phyloP scores from a whole-genome alignment of 148 eudicot species.

The Dysphania ambrosioides region DNA sequence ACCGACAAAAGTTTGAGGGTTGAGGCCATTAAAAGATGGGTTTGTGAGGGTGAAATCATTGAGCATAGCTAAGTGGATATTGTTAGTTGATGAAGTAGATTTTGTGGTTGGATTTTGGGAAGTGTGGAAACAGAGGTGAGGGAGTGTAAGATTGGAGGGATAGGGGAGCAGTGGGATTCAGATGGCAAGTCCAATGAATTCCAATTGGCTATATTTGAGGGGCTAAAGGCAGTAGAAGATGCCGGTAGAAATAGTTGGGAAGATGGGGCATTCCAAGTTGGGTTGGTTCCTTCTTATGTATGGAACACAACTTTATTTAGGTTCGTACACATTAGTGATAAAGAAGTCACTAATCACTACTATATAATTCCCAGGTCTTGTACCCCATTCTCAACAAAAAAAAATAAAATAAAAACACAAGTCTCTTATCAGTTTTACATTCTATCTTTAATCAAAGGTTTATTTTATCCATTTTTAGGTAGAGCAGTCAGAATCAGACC shows the following conservation, averaged over 20 bases:
- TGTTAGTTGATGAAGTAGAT: background rate
- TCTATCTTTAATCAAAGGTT: background rate
- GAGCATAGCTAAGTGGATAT: conserved; percentile 12
- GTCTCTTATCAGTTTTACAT: no score
- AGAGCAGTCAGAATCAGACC: no score
- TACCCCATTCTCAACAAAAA: no score
- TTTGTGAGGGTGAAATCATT: conserved; percentile 6
- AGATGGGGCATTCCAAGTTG: conserved; percentile 2
- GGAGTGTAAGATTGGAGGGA: no score
- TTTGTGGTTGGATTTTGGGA: conserved; percentile 1
- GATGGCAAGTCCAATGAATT: conserved; percentile 8
- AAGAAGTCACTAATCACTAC: background rate
- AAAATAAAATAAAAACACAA: no score
- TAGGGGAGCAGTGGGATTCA: conserved; percentile 12
- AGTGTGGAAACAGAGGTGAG: no score
- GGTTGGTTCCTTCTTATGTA: background rate
- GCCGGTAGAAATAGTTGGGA: no score
- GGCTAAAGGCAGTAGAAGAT: background rate
- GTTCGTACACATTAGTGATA: background rate
- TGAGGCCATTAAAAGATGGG: conserved; percentile 15
- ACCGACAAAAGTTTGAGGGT: conserved; percentile 21
- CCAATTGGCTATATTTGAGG: conserved; percentile 9
- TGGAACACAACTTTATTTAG: background rate
- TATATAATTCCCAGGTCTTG: no score
- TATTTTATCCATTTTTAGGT: background rate